Evolutionary conservation across 306 rosid genomes (phyloP).

Genomic region (Dalbergia oliveri): DNA sequence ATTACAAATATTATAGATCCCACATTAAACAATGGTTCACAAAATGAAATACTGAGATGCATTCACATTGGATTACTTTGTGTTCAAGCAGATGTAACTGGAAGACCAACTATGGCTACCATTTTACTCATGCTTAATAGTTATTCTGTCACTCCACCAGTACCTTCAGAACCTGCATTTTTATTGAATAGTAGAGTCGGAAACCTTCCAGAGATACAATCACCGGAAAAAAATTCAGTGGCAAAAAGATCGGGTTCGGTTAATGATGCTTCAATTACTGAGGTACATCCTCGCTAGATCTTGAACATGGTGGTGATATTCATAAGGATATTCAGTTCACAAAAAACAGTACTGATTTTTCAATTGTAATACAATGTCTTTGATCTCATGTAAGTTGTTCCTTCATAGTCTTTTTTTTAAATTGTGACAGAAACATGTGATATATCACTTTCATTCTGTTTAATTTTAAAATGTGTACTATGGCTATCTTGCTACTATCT

Average conservation of each 20-base stretch:
- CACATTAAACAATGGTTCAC: constrained; percentile 18
- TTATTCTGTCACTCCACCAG: constrained; percentile 33
- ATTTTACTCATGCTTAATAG: constrained; percentile 53
- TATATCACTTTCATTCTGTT: background rate
- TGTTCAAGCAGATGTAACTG: constrained; percentile 53
- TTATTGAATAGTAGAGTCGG: constrained; percentile 26
- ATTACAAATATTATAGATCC: constrained; percentile 49
- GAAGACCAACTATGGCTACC: constrained; percentile 61
- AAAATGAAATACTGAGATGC: constrained; percentile 58
- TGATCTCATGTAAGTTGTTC: too few relatives aligned
- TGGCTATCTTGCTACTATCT: background rate
- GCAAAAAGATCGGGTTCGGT: background rate
- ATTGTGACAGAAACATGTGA: background rate
- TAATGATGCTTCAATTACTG: constrained; percentile 13
- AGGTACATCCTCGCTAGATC: constrained; percentile 23
- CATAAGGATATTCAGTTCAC: background rate
- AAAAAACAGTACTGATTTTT: background rate
- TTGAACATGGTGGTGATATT: background rate
- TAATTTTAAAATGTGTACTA: background rate
- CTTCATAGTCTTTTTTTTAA: too few relatives aligned
- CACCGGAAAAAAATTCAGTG: constrained; percentile 7
- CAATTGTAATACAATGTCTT: too few relatives aligned
- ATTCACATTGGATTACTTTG: constrained; percentile 64
- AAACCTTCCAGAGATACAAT: background rate
- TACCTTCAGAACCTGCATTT: constrained; percentile 55